Conservation (phyloP, 768 basidiomycete species). For the Naganishia onofrii region DNA sequence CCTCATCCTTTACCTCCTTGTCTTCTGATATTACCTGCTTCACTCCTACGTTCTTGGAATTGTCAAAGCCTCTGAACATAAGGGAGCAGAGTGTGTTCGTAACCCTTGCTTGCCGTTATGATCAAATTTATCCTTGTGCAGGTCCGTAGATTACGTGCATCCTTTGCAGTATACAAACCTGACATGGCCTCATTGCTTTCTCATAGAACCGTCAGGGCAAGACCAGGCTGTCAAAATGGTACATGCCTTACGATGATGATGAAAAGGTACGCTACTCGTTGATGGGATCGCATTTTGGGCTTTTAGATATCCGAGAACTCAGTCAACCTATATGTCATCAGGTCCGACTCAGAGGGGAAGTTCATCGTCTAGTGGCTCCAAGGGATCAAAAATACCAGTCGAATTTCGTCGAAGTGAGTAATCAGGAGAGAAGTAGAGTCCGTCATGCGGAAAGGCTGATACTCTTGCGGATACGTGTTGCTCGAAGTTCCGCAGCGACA, state of each 20-base stretch:
- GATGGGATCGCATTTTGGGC: not conserved
- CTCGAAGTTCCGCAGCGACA: conserved; percentile 88
- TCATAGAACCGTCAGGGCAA: conserved; percentile 96
- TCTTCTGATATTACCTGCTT: too few relatives aligned
- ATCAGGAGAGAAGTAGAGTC: not conserved
- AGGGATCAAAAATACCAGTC: conserved; percentile 98
- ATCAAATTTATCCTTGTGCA: conserved; percentile 97
- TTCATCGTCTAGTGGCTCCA: conserved; percentile 91
- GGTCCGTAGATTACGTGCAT: conserved; percentile 55
- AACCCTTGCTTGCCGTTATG: conserved; percentile 57
- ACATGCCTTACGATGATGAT: conserved; percentile 97
- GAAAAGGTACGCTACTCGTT: conserved; percentile 71
- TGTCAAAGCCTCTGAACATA: not conserved
- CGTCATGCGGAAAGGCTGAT: not conserved
- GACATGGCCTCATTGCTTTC: conserved; percentile 2
- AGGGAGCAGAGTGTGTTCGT: not conserved
- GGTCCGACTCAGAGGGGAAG: conserved; percentile 92
- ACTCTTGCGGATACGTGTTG: not conserved
- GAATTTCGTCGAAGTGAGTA: conserved; percentile 91
- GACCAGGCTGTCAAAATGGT: conserved; percentile 96
- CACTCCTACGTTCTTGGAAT: too few relatives aligned
- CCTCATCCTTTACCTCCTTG: too few relatives aligned
- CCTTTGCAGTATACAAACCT: not conserved
- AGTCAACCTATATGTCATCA: conserved; percentile 46
- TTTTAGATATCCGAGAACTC: not conserved